Evolutionary conservation across 495 filamentous ascomycete genomes (phyloP), one percentile per base, ranked within the genome.

Genomic region (Friedmanniomyces endolithicus): DNA sequence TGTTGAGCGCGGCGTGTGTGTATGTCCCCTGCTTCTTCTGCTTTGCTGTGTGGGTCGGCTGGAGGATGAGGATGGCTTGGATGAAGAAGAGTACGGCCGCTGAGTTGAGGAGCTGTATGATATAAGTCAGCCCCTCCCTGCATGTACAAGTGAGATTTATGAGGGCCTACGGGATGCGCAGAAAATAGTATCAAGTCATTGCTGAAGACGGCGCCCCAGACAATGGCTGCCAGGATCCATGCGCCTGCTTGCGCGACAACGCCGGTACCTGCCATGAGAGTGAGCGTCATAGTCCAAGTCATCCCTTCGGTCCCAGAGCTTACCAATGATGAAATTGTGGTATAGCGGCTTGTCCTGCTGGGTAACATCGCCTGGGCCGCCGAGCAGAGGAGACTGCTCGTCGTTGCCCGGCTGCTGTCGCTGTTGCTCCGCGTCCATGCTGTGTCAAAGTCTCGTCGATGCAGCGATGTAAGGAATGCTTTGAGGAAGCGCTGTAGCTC

Each of bases 11-110:
- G 46, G 76, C 78, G 69, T 97, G 90, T 39, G 75, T 68, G 59
- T 77, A 75, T 24, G 86, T 84, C 25, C 88, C 90, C 17, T 74
- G 63, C 16, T 71, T 70, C 64, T 95, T 97, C 63, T 94, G 83
- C 11, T 68, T 61, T 1, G 82, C 70, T 0, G 85, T 87, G 56
- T 85, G 75, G 8, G 90, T 96, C 1, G 90, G 90, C 66, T 97
- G 90, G 29, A 96, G 78, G 64, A 95, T 71, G 34, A 97, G 81
- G 63, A 88, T 81, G 20, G 81, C 82, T 73, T 95, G 83, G 44
- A 85, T 77, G 53, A 87, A 74, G 37, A 88, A 70, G 52, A 94
- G 74, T 23, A 90, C 64, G 24, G 80, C 88, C 50, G 84, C 67
- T 24, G 82, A 83, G 64, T 90, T 90, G 53, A 94, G 79, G 44